Conservation (phyloP, 179 eudicot genomes). For the Dionaea muscipula region DNA sequence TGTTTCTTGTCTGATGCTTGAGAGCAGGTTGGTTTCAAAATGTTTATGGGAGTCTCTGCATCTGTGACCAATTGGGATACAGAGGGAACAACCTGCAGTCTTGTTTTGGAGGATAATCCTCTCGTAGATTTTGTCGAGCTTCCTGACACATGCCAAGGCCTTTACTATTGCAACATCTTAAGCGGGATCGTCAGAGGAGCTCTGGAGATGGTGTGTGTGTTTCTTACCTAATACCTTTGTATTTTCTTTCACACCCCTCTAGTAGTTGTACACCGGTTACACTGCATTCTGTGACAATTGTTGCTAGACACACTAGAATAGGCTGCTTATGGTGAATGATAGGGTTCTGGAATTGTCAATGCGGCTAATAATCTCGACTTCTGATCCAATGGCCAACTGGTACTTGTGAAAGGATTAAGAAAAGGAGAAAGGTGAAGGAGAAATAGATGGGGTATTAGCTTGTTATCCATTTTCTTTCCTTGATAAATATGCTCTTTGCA, state of each 20-base stretch:
- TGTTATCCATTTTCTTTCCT: not conserved
- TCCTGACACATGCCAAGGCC: conserved; percentile 89
- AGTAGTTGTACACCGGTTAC: no score
- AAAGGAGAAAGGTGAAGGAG: no score
- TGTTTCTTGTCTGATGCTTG: not conserved
- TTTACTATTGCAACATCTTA: conserved; percentile 79
- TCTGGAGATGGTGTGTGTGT: conserved; percentile 74
- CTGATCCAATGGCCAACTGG: no score
- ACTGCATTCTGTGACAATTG: no score
- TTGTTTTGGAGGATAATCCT: conserved; percentile 88
- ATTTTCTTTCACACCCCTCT: no score
- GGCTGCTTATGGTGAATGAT: no score
- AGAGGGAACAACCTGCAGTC: conserved; percentile 85
- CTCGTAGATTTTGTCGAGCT: conserved; percentile 96
- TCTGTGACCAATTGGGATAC: conserved; percentile 81
- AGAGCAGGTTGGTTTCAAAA: conserved; percentile 77
- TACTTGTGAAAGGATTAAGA: no score
- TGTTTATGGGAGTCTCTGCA: conserved; percentile 89
- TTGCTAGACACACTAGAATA: no score
- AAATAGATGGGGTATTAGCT: no score
- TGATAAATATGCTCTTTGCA: conserved; percentile 7
- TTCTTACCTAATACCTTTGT: conserved; percentile 2
- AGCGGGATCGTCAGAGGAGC: conserved; percentile 93
- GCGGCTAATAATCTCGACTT: not conserved
- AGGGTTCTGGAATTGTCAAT: no score